phyloP scores from a whole-genome alignment of 2,329 filamentous ascomycete species.

The Pestalotiopsis sp. region DNA sequence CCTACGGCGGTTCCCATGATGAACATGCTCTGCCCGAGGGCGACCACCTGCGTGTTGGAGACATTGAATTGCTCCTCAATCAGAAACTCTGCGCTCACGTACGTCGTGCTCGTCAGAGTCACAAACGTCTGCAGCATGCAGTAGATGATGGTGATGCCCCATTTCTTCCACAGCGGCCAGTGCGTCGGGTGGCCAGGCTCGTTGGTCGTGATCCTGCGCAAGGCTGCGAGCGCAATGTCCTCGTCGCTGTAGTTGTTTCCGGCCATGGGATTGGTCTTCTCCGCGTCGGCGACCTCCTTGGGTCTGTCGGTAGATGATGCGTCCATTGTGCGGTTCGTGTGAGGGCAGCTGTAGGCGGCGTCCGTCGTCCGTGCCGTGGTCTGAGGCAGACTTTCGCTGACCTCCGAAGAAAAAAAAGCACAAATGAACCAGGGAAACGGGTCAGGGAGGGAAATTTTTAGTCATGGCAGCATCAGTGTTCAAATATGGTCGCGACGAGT shows the following conservation, averaged over 20 bases:
- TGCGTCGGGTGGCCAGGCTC: conserved; percentile 31
- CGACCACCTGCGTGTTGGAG: conserved; percentile 36
- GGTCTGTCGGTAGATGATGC: conserved; percentile 4
- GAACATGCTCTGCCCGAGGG: conserved; percentile 44
- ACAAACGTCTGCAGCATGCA: conserved; percentile 39
- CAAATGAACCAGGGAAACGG: conserved; percentile 5
- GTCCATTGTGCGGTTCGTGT: neutral
- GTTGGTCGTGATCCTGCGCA: conserved; percentile 27
- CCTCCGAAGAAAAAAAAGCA: conserved; percentile 2
- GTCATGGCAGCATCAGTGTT: conserved; percentile 6
- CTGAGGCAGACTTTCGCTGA: conserved; percentile 5
- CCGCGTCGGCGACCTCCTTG: neutral
- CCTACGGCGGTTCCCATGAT: conserved; percentile 44
- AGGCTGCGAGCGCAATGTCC: conserved; percentile 26
- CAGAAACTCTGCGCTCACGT: conserved; percentile 39
- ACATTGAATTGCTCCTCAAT: conserved; percentile 40
- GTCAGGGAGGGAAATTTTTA: conserved; percentile 2
- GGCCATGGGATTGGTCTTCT: neutral
- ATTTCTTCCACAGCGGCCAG: conserved; percentile 31
- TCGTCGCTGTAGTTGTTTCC: conserved; percentile 13
- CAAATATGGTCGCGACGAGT: conserved; percentile 7
- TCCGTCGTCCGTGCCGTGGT: conserved; percentile 6
- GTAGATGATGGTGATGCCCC: conserved; percentile 29
- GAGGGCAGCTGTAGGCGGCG: neutral
- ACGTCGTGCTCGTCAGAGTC: conserved; percentile 40